phyloP scores from a whole-genome alignment of 2,329 filamentous ascomycete genomes.

The Bretziella fagacearum region DNA sequence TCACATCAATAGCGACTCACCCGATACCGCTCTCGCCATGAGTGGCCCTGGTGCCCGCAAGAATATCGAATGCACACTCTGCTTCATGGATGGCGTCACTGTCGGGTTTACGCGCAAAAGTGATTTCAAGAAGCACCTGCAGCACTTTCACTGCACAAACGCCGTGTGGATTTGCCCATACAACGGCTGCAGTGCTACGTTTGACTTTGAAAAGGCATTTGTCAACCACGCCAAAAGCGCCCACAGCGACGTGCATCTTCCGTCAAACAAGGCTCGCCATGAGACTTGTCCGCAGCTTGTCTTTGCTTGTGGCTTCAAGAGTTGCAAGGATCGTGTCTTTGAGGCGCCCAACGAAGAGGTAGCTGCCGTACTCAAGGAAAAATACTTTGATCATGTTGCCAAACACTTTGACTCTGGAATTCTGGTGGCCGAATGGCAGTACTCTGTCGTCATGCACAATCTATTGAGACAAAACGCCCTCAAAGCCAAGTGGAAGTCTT shows the following conservation, averaged over 20 bases:
- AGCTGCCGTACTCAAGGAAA: slow-evolving; percentile 24
- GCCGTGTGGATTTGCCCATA: slow-evolving; percentile 28
- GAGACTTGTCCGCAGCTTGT: slow-evolving; percentile 29
- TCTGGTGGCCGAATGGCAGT: slow-evolving; percentile 28
- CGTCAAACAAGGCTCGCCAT: slow-evolving; percentile 26
- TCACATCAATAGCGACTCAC: slow-evolving; percentile 9
- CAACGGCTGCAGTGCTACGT: slow-evolving; percentile 26
- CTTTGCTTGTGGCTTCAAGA: slow-evolving; percentile 28
- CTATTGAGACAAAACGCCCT: slow-evolving; percentile 28
- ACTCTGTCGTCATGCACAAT: slow-evolving; percentile 28
- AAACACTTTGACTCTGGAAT: slow-evolving; percentile 30
- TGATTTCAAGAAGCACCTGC: slow-evolving; percentile 33
- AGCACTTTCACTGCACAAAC: slow-evolving; percentile 30
- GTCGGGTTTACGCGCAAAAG: slow-evolving; percentile 31
- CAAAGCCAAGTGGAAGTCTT: slow-evolving; percentile 29
- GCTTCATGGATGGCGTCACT: slow-evolving; percentile 28
- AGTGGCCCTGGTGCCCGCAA: slow-evolving; percentile 17
- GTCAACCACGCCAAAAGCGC: slow-evolving; percentile 28
- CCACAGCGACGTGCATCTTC: slow-evolving; percentile 26
- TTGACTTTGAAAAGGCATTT: slow-evolving; percentile 30
- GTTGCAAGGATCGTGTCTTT: slow-evolving; percentile 28
- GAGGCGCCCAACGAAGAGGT: slow-evolving; percentile 25
- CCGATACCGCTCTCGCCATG: slow-evolving; percentile 12
- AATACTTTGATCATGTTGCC: slow-evolving; percentile 31
- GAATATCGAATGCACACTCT: slow-evolving; percentile 27